phyloP scores from a whole-genome alignment of 2,329 filamentous ascomycete genomes.

The Xylariaceae sp. region DNA sequence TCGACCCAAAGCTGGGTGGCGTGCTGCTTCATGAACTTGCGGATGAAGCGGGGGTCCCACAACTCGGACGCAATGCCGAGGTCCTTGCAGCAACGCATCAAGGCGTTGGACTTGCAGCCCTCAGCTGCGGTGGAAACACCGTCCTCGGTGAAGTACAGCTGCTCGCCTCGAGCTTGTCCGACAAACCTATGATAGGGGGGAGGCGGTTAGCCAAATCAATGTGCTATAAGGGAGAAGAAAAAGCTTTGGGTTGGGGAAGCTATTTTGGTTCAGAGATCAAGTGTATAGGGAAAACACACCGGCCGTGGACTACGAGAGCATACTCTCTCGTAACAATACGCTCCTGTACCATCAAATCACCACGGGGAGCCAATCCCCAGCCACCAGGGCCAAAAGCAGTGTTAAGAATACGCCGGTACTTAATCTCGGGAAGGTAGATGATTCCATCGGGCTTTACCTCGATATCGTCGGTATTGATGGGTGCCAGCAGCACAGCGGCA shows the following conservation, averaged over 20 bases:
- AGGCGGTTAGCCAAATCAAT: slow-evolving; percentile 6
- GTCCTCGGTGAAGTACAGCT: slow-evolving; percentile 85
- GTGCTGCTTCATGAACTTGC: slow-evolving; percentile 69
- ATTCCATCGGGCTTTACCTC: slow-evolving; percentile 98
- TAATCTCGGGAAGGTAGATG: slow-evolving; percentile 94
- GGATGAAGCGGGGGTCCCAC: slow-evolving; percentile 91
- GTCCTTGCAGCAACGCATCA: slow-evolving; percentile 98
- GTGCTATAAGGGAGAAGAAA: neutral
- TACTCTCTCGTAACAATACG: slow-evolving; percentile 85
- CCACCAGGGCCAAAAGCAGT: slow-evolving; percentile 88
- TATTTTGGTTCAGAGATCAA: neutral
- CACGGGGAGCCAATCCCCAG: slow-evolving; percentile 87
- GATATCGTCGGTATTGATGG: slow-evolving; percentile 67
- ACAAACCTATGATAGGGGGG: slow-evolving; percentile 59
- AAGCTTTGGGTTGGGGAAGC: neutral
- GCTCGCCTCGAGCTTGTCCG: slow-evolving; percentile 87
- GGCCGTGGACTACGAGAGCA: slow-evolving; percentile 78
- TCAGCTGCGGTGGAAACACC: slow-evolving; percentile 91
- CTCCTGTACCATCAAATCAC: slow-evolving; percentile 78
- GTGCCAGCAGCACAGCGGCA: slow-evolving; percentile 60
- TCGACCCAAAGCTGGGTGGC: slow-evolving; percentile 85
- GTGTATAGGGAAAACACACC: slow-evolving; percentile 51
- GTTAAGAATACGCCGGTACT: slow-evolving; percentile 89
- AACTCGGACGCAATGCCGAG: slow-evolving; percentile 89
- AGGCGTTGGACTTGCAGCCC: slow-evolving; percentile 93